Evolutionary conservation across 1,139 yeast genomes (phyloP).

Genomic region (Candida tropicalis): DNA sequence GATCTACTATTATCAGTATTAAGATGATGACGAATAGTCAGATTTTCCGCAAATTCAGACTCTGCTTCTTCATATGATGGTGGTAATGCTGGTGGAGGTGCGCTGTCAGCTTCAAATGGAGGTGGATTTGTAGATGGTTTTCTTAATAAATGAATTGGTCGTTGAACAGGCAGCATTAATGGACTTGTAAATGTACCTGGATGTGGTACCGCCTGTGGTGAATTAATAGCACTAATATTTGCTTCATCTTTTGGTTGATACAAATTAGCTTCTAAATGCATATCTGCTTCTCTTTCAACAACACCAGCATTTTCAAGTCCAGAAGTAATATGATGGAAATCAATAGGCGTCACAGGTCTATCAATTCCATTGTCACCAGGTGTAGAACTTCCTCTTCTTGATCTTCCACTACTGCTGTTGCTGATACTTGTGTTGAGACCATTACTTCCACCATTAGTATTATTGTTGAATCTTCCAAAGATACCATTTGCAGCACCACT

Average conservation of each 20-base stretch:
- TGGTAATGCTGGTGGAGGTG: slow-evolving; percentile 29
- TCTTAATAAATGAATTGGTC: slow-evolving; percentile 40
- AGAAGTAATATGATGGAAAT: slow-evolving; percentile 33
- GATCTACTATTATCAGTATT: slow-evolving; percentile 15
- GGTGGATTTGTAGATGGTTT: slow-evolving; percentile 47
- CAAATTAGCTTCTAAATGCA: slow-evolving; percentile 60
- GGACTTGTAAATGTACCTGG: slow-evolving; percentile 35
- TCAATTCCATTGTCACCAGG: not conserved
- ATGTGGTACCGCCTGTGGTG: slow-evolving; percentile 63
- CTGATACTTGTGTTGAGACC: not conserved
- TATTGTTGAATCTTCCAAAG: slow-evolving; percentile 7
- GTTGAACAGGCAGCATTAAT: slow-evolving; percentile 39
- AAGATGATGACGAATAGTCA: slow-evolving; percentile 10
- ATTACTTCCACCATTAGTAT: not conserved
- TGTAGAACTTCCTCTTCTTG: slow-evolving; percentile 5
- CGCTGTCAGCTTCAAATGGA: slow-evolving; percentile 37
- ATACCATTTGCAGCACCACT: slow-evolving; percentile 2
- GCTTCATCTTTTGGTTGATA: slow-evolving; percentile 53
- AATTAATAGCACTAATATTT: slow-evolving; percentile 37
- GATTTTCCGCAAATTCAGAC: not conserved
- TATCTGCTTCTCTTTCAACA: slow-evolving; percentile 29
- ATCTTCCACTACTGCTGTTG: slow-evolving; percentile 2
- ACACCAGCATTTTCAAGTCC: slow-evolving; percentile 34
- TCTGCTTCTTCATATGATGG: slow-evolving; percentile 42
- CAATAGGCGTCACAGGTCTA: slow-evolving; percentile 12